phyloP scores from a whole-genome alignment of 2,329 filamentous ascomycete genomes.

The Aquanectria penicillioides region DNA sequence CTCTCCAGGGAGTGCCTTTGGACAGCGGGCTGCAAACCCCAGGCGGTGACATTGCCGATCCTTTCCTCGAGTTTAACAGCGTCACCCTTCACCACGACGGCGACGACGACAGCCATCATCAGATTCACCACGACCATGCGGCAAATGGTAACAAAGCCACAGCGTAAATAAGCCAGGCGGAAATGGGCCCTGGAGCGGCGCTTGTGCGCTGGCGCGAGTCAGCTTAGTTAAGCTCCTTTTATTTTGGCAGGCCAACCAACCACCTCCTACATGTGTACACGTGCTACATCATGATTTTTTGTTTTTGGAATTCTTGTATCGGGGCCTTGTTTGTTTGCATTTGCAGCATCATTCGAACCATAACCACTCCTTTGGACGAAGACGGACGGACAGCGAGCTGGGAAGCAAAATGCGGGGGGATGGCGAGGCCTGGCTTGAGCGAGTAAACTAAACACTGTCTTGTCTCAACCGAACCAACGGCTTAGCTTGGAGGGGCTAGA shows the following conservation, averaged over 20 bases:
- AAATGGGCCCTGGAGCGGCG: slow-evolving; percentile 9
- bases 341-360: slow-evolving; percentile 34
- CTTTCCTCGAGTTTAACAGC: slow-evolving; percentile 98
- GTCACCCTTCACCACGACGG: slow-evolving; percentile 97
- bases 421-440: background rate
- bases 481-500: no score
- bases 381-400: slow-evolving; percentile 7
- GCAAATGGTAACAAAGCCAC: slow-evolving; percentile 2
- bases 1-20: slow-evolving; percentile 81
- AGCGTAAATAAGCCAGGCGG: background rate
- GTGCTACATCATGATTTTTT: slow-evolving; percentile 32
- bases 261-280: slow-evolving; percentile 33
- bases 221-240: slow-evolving; percentile 7
- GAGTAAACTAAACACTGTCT: no score
- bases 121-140: slow-evolving; percentile 15
- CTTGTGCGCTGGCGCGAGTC: slow-evolving; percentile 19
- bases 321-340: slow-evolving; percentile 35
- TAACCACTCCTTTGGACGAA: slow-evolving; percentile 38
- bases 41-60: slow-evolving; percentile 83
- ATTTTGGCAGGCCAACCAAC: slow-evolving; percentile 21
- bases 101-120: slow-evolving; percentile 68
- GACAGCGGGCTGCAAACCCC: slow-evolving; percentile 89
- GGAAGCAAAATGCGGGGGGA: background rate
- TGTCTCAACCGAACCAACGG: no score
- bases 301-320: slow-evolving; percentile 36